Percentiles rank a stretch among this genome's conserved stretches.
phyloP scores from a whole-genome alignment of 1,139 yeast species.

The Schizosaccharomyces versatilis region DNA sequence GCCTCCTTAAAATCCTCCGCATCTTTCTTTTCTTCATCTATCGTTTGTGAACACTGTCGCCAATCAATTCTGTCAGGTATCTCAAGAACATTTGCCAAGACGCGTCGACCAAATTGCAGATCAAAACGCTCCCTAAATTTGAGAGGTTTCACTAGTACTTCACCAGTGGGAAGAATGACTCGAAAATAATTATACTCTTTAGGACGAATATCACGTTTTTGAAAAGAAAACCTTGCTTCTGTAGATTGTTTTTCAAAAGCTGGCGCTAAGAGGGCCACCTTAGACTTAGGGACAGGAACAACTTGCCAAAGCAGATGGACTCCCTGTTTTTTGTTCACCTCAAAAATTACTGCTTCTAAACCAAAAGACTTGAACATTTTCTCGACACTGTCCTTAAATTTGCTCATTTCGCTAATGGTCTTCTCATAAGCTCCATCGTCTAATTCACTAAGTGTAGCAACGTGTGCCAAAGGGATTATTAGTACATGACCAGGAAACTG shows the following conservation, averaged over 20 bases:
- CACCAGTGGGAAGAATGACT: slow-evolving; percentile 10
- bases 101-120: slow-evolving; percentile 60
- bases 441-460: slow-evolving; percentile 25
- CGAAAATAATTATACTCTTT: slow-evolving; percentile 13
- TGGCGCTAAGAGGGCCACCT: slow-evolving; percentile 10
- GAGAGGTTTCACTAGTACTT: slow-evolving; percentile 11
- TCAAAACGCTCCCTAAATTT: slow-evolving; percentile 25
- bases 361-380: slow-evolving; percentile 14
- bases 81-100: slow-evolving; percentile 36
- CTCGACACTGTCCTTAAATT: slow-evolving; percentile 10
- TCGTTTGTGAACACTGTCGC: slow-evolving; percentile 48
- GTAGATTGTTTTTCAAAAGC: slow-evolving; percentile 15
- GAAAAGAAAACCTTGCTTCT: slow-evolving; percentile 9
- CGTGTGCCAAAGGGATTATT: slow-evolving; percentile 62
- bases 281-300: slow-evolving; percentile 17
- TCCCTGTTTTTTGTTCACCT: slow-evolving; percentile 18
- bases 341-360: slow-evolving; percentile 16
- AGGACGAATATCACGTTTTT: slow-evolving; percentile 2
- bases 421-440: slow-evolving; percentile 13
- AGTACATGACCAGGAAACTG: slow-evolving; percentile 64
- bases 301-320: slow-evolving; percentile 21
- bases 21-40: slow-evolving; percentile 36
- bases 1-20: slow-evolving; percentile 34
- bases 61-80: slow-evolving; percentile 44
- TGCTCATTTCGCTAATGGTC: slow-evolving; percentile 21